A percentile compares a stretch with the other conserved stretches of the same genome.
Evolutionary conservation across 2,329 filamentous ascomycete genomes (phyloP).

Genomic region (Pseudogymnoascus pannorum): DNA sequence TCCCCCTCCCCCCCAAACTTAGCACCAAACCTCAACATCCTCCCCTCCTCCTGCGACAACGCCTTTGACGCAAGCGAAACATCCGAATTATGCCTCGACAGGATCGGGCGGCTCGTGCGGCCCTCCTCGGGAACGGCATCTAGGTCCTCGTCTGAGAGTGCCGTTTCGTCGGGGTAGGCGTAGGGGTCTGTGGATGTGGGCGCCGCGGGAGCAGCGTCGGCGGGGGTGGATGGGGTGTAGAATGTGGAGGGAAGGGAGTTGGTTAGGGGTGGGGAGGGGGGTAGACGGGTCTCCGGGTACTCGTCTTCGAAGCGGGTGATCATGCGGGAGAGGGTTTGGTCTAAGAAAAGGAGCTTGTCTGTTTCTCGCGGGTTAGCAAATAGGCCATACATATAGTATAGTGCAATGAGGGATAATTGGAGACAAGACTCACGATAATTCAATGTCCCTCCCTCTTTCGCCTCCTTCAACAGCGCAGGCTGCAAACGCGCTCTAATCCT

Average conservation of each 20-base stretch:
- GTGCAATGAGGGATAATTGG: background rate
- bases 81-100: slow-evolving; percentile 55
- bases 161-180: slow-evolving; percentile 33
- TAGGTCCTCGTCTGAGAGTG: slow-evolving; percentile 30
- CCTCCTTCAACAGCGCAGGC: slow-evolving; percentile 71
- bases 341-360: slow-evolving; percentile 78
- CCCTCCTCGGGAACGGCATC: slow-evolving; percentile 30
- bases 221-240: background rate
- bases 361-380: slow-evolving; percentile 23
- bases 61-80: slow-evolving; percentile 60
- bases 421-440: slow-evolving; percentile 60
- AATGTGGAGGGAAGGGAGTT: slow-evolving; percentile 13
- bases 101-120: slow-evolving; percentile 31
- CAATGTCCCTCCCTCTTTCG: slow-evolving; percentile 61
- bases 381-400: background rate
- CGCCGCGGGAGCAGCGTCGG: slow-evolving; percentile 14
- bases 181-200: slow-evolving; percentile 18
- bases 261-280: slow-evolving; percentile 16
- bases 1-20: slow-evolving; percentile 49
- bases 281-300: slow-evolving; percentile 73
- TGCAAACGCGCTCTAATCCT: slow-evolving; percentile 82
- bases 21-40: slow-evolving; percentile 61
- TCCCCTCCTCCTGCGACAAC: slow-evolving; percentile 61
- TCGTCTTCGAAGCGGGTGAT: slow-evolving; percentile 95
- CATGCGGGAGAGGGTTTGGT: slow-evolving; percentile 80